These are phyloP conservation scores for Flammula alnicola DNA, from an alignment of 1,284 basidiomycete species.

Conservation along the genomic window DNA sequence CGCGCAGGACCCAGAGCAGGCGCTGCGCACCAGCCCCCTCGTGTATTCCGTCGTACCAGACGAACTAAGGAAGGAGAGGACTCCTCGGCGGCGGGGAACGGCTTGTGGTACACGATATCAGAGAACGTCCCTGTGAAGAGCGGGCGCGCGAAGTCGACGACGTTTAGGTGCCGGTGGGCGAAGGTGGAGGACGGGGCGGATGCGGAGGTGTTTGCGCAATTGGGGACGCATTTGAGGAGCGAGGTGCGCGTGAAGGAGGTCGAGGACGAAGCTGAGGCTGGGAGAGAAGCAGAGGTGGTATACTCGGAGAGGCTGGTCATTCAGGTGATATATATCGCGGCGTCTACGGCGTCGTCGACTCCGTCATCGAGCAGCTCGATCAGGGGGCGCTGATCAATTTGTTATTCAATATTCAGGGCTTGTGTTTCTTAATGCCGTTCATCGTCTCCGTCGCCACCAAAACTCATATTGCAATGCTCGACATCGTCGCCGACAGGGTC, in stretches of 20 bases:
- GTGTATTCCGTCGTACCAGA: slow-evolving; percentile 29
- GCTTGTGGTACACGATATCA: slow-evolving; percentile 35
- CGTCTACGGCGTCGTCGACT: too few species aligned
- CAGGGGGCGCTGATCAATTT: slow-evolving; percentile 9
- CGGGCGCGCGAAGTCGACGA: slow-evolving; percentile 29
- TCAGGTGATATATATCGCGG: too few species aligned
- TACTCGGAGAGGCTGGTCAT: slow-evolving; percentile 32
- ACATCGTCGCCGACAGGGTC: slow-evolving; percentile 26
- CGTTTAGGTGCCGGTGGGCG: slow-evolving; percentile 32
- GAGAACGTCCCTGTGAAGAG: slow-evolving; percentile 37
- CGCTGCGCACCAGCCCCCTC: slow-evolving; percentile 40
- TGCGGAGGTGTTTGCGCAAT: slow-evolving; percentile 34
- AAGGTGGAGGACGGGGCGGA: slow-evolving; percentile 36
- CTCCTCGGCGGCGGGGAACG: background rate
- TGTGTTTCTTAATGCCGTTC: slow-evolving; percentile 32
- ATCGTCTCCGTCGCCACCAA: slow-evolving; percentile 31
- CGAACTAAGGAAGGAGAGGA: slow-evolving; percentile 30
- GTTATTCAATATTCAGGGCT: slow-evolving; percentile 18
- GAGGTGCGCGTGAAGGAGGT: slow-evolving; percentile 32
- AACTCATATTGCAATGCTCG: slow-evolving; percentile 31
- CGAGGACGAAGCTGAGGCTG: slow-evolving; percentile 26
- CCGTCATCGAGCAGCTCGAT: slow-evolving; percentile 13
- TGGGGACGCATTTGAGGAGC: slow-evolving; percentile 36
- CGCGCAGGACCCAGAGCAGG: slow-evolving; percentile 38
- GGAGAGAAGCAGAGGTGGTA: slow-evolving; percentile 26